Percentiles rank a stretch among this genome's conserved stretches.
These are phyloP conservation scores for Curvularia lunata DNA, from an alignment of 2,329 filamentous ascomycete genomes.

Conservation along the genomic window DNA sequence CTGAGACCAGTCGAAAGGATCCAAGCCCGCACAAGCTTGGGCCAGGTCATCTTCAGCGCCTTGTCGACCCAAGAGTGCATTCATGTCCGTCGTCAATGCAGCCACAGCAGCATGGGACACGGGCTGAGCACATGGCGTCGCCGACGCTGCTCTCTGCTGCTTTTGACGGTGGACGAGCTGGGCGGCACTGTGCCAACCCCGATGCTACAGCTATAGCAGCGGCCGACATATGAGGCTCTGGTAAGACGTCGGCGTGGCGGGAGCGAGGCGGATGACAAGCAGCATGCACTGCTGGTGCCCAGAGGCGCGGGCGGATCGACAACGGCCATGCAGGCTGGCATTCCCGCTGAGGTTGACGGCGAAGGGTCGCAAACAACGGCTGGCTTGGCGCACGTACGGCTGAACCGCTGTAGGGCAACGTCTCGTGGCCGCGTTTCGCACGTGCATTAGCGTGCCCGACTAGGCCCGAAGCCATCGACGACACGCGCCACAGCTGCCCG, in stretches of 20 bases:
- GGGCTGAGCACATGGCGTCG: background rate
- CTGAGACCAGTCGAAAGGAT: background rate
- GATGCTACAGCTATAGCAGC: background rate
- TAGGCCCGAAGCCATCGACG: too few species aligned
- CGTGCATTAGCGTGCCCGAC: background rate
- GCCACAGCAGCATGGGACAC: background rate
- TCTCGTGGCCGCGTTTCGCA: background rate
- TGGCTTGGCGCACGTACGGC: slow-evolving; percentile 3
- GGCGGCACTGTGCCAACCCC: background rate
- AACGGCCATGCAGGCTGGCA: background rate
- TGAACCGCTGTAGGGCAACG: background rate
- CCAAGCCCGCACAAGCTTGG: background rate
- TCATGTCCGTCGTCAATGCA: slow-evolving; percentile 2
- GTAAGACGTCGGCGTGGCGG: background rate
- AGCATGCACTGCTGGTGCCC: background rate
- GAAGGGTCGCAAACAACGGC: slow-evolving; percentile 2
- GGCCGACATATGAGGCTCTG: background rate
- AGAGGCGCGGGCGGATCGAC: slow-evolving; percentile 1
- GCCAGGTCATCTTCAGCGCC: background rate
- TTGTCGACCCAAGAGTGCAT: background rate
- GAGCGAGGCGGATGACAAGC: too few species aligned
- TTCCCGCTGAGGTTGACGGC: too few species aligned
- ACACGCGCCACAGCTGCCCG: too few species aligned
- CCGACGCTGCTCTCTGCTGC: too few species aligned
- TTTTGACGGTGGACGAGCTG: background rate